Base-by-base conservation (phyloP, 163 green algal genomes). In the Chlamydomonas reinhardtii region DNA sequence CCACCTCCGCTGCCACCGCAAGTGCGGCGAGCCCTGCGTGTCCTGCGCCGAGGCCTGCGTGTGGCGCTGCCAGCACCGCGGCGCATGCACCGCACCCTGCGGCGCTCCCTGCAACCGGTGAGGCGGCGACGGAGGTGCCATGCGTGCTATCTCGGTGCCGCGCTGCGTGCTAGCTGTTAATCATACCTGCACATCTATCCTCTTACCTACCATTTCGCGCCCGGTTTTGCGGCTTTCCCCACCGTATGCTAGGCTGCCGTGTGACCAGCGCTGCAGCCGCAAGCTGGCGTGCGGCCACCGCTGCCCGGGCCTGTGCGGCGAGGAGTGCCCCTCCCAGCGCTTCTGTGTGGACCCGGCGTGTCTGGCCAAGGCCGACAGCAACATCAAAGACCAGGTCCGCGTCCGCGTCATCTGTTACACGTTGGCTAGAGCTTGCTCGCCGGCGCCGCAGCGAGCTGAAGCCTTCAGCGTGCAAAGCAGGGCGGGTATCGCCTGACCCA, bases 301-400 rank as follows among this genome's bases (percentile, higher is more conserved):
- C 56, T 96, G 94, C 89, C 91, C 92, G 0, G 74, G 86, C 25
- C 73, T 97, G 61, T 97, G 94, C 76, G 94, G 94, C 0, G 94
- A 97, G 82, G 39, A n/a, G 15, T 97, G 94, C 88, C 89, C 91
- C 20, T 31, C 66, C 5, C 32, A 12, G 0, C 25, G 27, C 5
- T 93, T 79, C 76, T 96, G 93, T 73, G 54, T 90, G 48, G 48
- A 90, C 39, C 90, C 88, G 0, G 65, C 34, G 31, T 93, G 90
- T 85, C 88, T 82, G 69, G 25, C n/a, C 5, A 16, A n/a, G 5
- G 73, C 73, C 5, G 34, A 39, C 31, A 79, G 80, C 11, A 61
- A 56, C 0, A 52, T 85, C 48, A 37, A 31, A 48, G 62, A 72
- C 48, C 72, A 84, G 86, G 86, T 90, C 69, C 5, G 68, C 25